Base-by-base conservation (phyloP, 129 eudicot species). In the Helichrysum umbraculigerum region DNA sequence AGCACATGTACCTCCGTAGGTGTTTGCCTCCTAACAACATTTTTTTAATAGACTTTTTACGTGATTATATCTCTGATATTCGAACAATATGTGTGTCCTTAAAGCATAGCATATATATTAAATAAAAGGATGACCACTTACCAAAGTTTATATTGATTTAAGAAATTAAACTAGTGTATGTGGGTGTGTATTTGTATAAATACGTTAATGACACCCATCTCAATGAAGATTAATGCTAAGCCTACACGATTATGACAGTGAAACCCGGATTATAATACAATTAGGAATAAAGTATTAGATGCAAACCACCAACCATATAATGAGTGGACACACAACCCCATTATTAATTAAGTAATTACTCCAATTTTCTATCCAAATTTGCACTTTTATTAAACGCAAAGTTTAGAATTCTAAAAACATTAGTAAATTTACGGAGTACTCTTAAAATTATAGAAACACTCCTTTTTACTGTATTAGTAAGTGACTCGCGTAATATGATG, bases 181-280 rank as follows among this genome's bases (percentile, higher is more conserved):
- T 20, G 21, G 28, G 28, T 68, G 25, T 68, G 25, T 37, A 12
- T 59, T 28, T 57, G 39, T 72, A 56, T 22, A 34, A 51, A 60
- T 7, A 59, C 32, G 7, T 57, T 6, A 57, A 57, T 64, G 33
- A 19, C 66, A 42, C 66, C 9, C 42, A 41, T 78, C 14, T 78
- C 52, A 32, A 76, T 41, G 64, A 73, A 59, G 72, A 77, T 44
- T 80, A 78, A 85, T 88, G 92, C 87, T 42, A 83, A 80, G 80
- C 92, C 86, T 85, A 88, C 88, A n/a, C 84, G 87, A 85, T 81
- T 66, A 71, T 79, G 89, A 83, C 65, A 74, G 58, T 80, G 87
- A 88, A 87, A 72, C 37, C 52, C 41, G 54, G 79, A 61, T 72
- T 73, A 78, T 10, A 65, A 75, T 78, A 80, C 74, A 66, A 41